Evolutionary conservation across 176 grass and related monocot genomes (phyloP).

Genomic region (Ananas comosus): DNA sequence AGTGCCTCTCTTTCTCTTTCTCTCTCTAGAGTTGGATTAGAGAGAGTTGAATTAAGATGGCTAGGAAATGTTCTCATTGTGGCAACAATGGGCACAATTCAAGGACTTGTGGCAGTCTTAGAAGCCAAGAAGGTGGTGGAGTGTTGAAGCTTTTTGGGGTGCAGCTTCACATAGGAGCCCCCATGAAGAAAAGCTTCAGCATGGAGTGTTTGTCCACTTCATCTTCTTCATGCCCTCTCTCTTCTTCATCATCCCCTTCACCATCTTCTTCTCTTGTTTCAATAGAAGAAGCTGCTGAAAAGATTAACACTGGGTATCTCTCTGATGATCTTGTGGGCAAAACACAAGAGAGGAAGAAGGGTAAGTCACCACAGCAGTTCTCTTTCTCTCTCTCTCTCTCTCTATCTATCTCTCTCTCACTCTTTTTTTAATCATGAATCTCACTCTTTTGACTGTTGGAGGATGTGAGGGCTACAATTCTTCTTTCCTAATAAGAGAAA

Average conservation of each 20-base stretch:
- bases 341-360: constrained; percentile 84
- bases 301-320: constrained; percentile 60
- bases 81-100: constrained; percentile 63
- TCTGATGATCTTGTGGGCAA: constrained; percentile 56
- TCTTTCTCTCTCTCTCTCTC: not conserved
- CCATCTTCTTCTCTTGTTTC: constrained; percentile 46
- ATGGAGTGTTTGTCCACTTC: constrained; percentile 49
- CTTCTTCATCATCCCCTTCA: constrained; percentile 17
- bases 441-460: too few species aligned
- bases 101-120: constrained; percentile 36
- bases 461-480: too few species aligned
- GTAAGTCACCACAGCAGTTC: constrained; percentile 11
- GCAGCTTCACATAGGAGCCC: constrained; percentile 44
- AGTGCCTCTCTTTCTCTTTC: not conserved
- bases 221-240: constrained; percentile 10
- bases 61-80: constrained; percentile 64
- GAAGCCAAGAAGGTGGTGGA: constrained; percentile 14
- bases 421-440: too few species aligned
- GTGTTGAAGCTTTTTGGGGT: constrained; percentile 76
- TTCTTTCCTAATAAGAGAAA: too few species aligned
- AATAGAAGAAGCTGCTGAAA: constrained; percentile 47
- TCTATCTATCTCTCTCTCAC: not conserved
- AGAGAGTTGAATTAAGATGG: constrained; percentile 23
- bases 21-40: not conserved
- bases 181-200: constrained; percentile 72